phyloP scores from a whole-genome alignment of 2,329 filamentous ascomycete genomes.

The Fusarium sp. region DNA sequence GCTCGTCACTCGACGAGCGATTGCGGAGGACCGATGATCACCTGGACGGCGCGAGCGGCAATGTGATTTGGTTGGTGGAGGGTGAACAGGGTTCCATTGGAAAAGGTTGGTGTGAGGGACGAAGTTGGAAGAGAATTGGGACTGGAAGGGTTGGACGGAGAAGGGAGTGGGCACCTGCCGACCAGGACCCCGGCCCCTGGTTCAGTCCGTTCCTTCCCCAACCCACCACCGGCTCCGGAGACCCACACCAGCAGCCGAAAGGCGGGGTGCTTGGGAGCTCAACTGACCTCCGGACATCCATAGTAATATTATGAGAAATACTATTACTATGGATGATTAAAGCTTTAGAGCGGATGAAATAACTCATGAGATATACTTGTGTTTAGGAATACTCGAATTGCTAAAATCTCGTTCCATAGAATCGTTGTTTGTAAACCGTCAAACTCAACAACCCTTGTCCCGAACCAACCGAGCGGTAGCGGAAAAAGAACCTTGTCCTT shows the following conservation, averaged over 20 bases:
- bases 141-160: neutral
- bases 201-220: conserved; percentile 6
- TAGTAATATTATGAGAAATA: neutral
- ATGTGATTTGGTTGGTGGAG: conserved; percentile 32
- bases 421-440: too few species aligned
- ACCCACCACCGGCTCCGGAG: conserved; percentile 11
- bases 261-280: neutral
- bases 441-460: neutral
- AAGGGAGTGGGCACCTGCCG: conserved; percentile 10
- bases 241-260: conserved; percentile 9
- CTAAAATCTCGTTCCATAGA: neutral
- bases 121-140: conserved; percentile 5
- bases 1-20: conserved; percentile 13
- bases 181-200: conserved; percentile 16
- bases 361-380: neutral
- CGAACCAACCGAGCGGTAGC: neutral
- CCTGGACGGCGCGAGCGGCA: conserved; percentile 16
- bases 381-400: too few species aligned
- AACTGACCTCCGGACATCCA: neutral
- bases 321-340: neutral
- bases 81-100: conserved; percentile 2
- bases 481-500: neutral
- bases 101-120: conserved; percentile 22
- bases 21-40: conserved; percentile 32
- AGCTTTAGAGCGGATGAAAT: neutral